Conservation (phyloP, 192 early-diverging fungal genomes). For the Allomyces javanicus region DNA sequence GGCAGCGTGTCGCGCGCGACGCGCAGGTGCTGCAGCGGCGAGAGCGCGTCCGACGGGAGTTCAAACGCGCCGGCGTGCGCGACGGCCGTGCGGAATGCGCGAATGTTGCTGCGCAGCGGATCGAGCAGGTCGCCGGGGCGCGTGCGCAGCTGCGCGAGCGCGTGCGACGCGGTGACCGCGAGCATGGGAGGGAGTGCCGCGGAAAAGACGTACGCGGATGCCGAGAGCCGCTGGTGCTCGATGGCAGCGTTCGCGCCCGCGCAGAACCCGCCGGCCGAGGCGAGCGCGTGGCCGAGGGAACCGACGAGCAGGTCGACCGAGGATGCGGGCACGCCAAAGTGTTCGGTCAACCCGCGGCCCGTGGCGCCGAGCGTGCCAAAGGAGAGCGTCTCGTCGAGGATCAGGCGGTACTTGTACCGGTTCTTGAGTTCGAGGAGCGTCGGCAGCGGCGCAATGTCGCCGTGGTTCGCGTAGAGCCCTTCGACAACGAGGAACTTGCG, state of each 20-base stretch:
- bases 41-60: slow-evolving; percentile 23
- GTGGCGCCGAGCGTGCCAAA: slow-evolving; percentile 70
- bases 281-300: slow-evolving; percentile 56
- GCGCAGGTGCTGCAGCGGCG: slow-evolving; percentile 61
- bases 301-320: slow-evolving; percentile 81
- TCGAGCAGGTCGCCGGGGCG: slow-evolving; percentile 24
- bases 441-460: slow-evolving; percentile 67
- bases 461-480: slow-evolving; percentile 70
- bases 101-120: slow-evolving; percentile 40
- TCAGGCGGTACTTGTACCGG: slow-evolving; percentile 88
- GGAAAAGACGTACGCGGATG: slow-evolving; percentile 76
- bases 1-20: slow-evolving; percentile 20
- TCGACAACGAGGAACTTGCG: slow-evolving; percentile 88
- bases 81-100: slow-evolving; percentile 35
- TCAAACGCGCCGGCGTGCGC: slow-evolving; percentile 23
- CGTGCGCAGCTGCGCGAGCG: slow-evolving; percentile 36
- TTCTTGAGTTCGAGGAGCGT: slow-evolving; percentile 73
- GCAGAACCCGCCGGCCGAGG: slow-evolving; percentile 81
- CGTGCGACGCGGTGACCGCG: slow-evolving; percentile 68
- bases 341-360: slow-evolving; percentile 75
- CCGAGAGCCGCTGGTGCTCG: slow-evolving; percentile 81
- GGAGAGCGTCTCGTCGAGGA: slow-evolving; percentile 80
- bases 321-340: slow-evolving; percentile 46
- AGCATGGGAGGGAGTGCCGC: slow-evolving; percentile 88
- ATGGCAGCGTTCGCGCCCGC: slow-evolving; percentile 64